phyloP scores from a whole-genome alignment of 78 protist genomes.

The Chrysochromulina tobinii region DNA sequence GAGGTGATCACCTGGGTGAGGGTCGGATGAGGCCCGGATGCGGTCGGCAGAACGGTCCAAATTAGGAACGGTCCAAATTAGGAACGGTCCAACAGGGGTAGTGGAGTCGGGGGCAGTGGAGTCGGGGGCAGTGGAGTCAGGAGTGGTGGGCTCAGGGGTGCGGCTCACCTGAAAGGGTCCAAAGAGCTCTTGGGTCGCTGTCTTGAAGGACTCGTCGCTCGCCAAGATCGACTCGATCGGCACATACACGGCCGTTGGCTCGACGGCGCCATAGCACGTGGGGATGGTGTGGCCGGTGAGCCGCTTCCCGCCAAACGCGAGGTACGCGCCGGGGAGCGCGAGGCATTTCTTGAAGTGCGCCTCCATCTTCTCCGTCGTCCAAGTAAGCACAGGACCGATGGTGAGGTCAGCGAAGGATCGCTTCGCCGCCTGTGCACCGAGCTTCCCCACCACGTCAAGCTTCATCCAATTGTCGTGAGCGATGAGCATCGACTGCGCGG shows the following conservation, averaged over 20 bases:
- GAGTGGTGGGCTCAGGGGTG: background rate
- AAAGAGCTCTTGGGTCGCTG: slow-evolving; percentile 39
- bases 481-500: slow-evolving; percentile 57
- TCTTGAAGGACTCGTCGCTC: background rate
- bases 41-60: too few relatives aligned
- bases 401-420: slow-evolving; percentile 9
- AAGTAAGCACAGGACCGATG: slow-evolving; percentile 12
- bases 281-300: slow-evolving; percentile 37
- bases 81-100: too few relatives aligned
- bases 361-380: background rate
- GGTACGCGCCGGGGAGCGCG: slow-evolving; percentile 39
- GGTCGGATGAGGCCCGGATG: too few relatives aligned
- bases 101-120: too few relatives aligned
- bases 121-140: too few relatives aligned
- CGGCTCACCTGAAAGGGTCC: slow-evolving; percentile 31
- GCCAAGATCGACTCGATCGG: slow-evolving; percentile 25
- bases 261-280: slow-evolving; percentile 32
- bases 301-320: slow-evolving; percentile 39
- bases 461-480: slow-evolving; percentile 38
- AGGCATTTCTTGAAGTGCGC: slow-evolving; percentile 5
- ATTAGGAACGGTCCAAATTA: too few relatives aligned
- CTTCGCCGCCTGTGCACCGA: background rate
- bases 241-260: slow-evolving; percentile 46
- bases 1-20: background rate
- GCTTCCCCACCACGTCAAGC: background rate